phyloP scores from a whole-genome alignment of 768 basidiomycete species.

The Lactifluus rugatus region DNA sequence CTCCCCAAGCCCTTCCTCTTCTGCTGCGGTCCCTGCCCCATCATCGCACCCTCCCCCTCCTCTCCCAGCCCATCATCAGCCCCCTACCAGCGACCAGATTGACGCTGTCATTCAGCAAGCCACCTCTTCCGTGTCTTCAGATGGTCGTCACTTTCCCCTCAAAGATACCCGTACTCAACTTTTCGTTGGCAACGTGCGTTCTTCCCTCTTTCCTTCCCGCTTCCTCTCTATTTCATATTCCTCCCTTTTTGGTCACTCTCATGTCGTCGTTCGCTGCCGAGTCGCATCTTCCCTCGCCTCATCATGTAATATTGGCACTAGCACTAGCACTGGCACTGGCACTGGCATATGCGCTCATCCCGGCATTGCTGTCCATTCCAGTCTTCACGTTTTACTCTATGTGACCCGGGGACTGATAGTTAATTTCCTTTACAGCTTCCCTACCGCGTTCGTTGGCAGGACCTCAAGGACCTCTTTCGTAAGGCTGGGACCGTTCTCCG shows the following conservation, averaged over 20 bases:
- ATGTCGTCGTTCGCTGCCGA: background rate
- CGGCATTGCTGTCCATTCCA: background rate
- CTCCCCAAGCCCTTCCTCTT: slow-evolving; percentile 11
- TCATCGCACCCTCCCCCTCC: slow-evolving; percentile 4
- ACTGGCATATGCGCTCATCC: background rate
- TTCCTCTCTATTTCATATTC: background rate
- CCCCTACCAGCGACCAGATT: slow-evolving; percentile 72
- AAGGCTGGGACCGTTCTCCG: slow-evolving; percentile 69
- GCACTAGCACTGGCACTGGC: background rate
- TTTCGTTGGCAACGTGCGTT: slow-evolving; percentile 87
- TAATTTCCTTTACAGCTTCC: slow-evolving; percentile 52
- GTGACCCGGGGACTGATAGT: background rate
- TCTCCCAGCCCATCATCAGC: slow-evolving; percentile 21
- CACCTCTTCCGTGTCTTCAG: slow-evolving; percentile 53
- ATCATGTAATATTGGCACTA: no score
- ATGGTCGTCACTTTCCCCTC: slow-evolving; percentile 38
- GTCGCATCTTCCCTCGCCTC: background rate
- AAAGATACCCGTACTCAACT: slow-evolving; percentile 91
- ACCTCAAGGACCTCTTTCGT: slow-evolving; percentile 95
- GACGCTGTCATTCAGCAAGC: slow-evolving; percentile 89
- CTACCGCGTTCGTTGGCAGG: slow-evolving; percentile 97
- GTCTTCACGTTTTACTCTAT: slow-evolving; percentile 6
- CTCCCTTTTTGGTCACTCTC: background rate
- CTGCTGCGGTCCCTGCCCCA: background rate
- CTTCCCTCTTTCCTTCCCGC: slow-evolving; percentile 6